These are phyloP conservation scores for Ceriops zippeliana DNA, from an alignment of 345 rosid species.

Conservation along the genomic window DNA sequence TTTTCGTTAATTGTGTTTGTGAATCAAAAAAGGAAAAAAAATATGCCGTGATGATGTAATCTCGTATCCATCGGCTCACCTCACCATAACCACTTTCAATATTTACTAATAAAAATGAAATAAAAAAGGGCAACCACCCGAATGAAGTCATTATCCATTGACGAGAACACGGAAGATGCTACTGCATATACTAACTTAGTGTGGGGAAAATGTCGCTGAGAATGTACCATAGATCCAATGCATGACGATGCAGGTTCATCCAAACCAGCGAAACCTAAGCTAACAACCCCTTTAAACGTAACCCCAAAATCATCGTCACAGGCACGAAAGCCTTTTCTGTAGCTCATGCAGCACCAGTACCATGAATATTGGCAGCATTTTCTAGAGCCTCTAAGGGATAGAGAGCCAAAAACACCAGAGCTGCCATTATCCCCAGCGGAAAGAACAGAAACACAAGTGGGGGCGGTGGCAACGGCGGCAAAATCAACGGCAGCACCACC, in stretches of 20 bases:
- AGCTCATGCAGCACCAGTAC: not conserved
- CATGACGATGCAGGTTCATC: not conserved
- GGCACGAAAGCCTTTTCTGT: not conserved
- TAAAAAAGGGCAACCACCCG: too few relatives aligned
- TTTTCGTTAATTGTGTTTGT: too few relatives aligned
- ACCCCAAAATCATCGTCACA: not conserved
- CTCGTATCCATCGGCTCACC: too few relatives aligned
- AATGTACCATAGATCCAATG: not conserved
- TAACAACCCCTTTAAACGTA: not conserved
- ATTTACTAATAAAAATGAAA: too few relatives aligned
- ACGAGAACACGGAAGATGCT: not conserved
- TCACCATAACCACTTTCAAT: too few relatives aligned
- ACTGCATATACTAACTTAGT: not conserved
- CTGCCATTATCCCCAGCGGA: conserved; percentile 63
- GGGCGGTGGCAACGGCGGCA: conserved; percentile 77
- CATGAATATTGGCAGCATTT: conserved; percentile 1
- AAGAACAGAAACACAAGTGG: conserved; percentile 52
- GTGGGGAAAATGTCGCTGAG: not conserved
- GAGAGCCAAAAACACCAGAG: conserved; percentile 60
- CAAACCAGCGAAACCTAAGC: too few relatives aligned
- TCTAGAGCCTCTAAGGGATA: conserved; percentile 33
- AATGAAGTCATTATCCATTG: too few relatives aligned
- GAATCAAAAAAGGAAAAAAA: too few relatives aligned
- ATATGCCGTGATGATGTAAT: too few relatives aligned
- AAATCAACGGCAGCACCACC: conserved; percentile 52